Evolutionary conservation across 2,329 filamentous ascomycete genomes (phyloP), one percentile per base, ranked within the genome.

Genomic region (Nothophoma quercina): DNA sequence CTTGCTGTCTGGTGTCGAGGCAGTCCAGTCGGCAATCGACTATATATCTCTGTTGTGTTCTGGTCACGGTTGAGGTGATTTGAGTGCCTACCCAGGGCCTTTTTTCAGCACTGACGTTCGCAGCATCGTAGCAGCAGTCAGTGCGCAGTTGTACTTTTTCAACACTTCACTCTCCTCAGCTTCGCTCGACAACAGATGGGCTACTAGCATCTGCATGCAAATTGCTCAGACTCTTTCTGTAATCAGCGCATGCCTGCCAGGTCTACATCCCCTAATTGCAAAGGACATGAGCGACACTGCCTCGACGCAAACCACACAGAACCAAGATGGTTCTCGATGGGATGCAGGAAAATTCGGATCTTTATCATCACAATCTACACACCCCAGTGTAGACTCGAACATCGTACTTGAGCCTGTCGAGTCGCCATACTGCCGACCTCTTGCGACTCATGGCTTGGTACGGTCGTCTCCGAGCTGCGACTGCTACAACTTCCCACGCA

Each of bases 181-280:
- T 29, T 50, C 51, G n/a, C 60, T 60, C 8, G 58, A 56, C 34
- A 23, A 56, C 19, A 59, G 51, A 32, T 71, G 65, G 67, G 55
- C 53, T 4, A 52, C 49, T 0, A 56, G 56, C 3, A 56, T 71
- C 1, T 66, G 62, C 48, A 43, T 64, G 25, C 67, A 70, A 29
- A 56, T 69, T 15, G 63, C 67, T 18, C 68, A 71, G 32, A 65
- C 68, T 6, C 60, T 71, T 9, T 64, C 65, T 30, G 42, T 71
- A 49, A 65, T 69, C 30, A 67, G 62, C 25, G 67, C 68, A 18
- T 68, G 64, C 29, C 47, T 70, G 3, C 67, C 65, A 12, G 62
- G 54, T 15, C 50, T 70, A 19, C 10, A 63, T 5, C 50, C 50
- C 1, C 50, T 52, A 4, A 21, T 47, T 3, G 32, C 59, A 15